Evolutionary conservation across 352 stramenopile species (phyloP), one percentile per base, ranked within the genome.

Genomic region (Phytophthora chlamydospora): DNA sequence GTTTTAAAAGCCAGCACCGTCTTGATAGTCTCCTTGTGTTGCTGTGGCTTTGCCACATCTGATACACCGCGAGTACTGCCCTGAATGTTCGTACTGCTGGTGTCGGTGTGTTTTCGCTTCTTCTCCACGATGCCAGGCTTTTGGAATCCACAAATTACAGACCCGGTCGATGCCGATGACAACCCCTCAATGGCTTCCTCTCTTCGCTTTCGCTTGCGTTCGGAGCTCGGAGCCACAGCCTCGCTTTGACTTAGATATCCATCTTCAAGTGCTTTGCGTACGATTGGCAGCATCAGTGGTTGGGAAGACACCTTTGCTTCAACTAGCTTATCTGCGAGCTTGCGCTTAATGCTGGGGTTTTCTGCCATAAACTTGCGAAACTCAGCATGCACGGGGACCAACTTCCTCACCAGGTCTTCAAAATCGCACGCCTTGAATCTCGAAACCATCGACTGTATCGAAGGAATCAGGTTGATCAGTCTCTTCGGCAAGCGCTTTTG

Each of bases 191-290:
- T 79, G 12, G 83, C 71, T 44, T 80, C 55, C 36, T 85, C 69
- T 52, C 69, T 59, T 38, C 74, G 58, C 40, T 88, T 87, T 24
- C 80, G 62, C 35, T 90, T 88, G 7, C 67, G 62, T 31, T 72
- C 63, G 6, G 46, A 52, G 8, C 27, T 66, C 4, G 41, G 34
- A 5, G 13, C 45, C 9, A 71, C 41, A 31, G 24, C 71, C 31
- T 83, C 76, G 44, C 53, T 54, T 59, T 93, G 83, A 27, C 69
- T 93, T 16, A 86, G 24, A 43, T 90, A 91, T 45, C 71, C 82
- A 36, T 80, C 78, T 39, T 86, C 70, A 9, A 85, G 44, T 2
- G 62, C 66, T 42, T 68, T 78, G 3, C 39, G 32, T 45, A 73
- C 46, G 14, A 81, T 64, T 6, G 60, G 62, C 9, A 41, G 16